Percentiles rank a stretch among this genome's conserved stretches.
These are phyloP conservation scores for Phytopythium boreale DNA, from an alignment of 352 stramenopile genomes.

Conservation along the genomic window DNA sequence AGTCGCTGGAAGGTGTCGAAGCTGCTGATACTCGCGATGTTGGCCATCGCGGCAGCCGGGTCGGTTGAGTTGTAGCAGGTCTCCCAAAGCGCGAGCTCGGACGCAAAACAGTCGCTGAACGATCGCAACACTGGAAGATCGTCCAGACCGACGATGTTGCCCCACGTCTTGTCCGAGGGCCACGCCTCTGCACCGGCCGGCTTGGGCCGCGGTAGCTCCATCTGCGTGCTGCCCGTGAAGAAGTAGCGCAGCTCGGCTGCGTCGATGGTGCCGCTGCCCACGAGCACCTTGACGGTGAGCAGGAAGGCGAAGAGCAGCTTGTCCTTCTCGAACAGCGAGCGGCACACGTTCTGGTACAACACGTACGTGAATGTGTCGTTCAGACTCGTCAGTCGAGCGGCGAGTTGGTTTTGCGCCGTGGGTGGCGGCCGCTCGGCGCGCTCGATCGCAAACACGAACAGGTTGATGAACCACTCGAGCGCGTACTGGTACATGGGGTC, in stretches of 20 bases:
- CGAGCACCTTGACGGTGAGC: conserved; percentile 91
- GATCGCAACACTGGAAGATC: conserved; percentile 43
- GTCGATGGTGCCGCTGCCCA: conserved; percentile 75
- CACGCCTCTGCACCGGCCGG: conserved; percentile 55
- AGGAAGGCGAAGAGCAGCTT: conserved; percentile 96
- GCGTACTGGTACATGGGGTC: conserved; percentile 97
- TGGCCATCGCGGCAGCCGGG: conserved; percentile 61
- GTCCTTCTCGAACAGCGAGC: conserved; percentile 95
- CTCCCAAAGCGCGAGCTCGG: conserved; percentile 61
- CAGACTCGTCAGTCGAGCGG: conserved; percentile 83
- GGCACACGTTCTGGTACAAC: conserved; percentile 95
- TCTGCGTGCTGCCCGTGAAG: conserved; percentile 91
- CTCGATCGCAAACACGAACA: conserved; percentile 92
- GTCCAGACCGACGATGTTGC: conserved; percentile 79
- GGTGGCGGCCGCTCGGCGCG: conserved; percentile 72
- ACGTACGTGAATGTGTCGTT: conserved; percentile 95
- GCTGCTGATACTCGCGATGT: conserved; percentile 41
- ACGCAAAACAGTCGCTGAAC: conserved; percentile 53
- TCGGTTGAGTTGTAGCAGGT: conserved; percentile 85
- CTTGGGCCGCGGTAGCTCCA: conserved; percentile 83
- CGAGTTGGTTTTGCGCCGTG: conserved; percentile 22
- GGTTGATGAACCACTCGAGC: conserved; percentile 95
- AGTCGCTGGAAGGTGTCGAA: conserved; percentile 90
- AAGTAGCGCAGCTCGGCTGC: conserved; percentile 86
- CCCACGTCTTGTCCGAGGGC: conserved; percentile 90